Evolutionary conservation across 2,329 filamentous ascomycete genomes (phyloP).

Genomic region (Paecilomyces formosus): DNA sequence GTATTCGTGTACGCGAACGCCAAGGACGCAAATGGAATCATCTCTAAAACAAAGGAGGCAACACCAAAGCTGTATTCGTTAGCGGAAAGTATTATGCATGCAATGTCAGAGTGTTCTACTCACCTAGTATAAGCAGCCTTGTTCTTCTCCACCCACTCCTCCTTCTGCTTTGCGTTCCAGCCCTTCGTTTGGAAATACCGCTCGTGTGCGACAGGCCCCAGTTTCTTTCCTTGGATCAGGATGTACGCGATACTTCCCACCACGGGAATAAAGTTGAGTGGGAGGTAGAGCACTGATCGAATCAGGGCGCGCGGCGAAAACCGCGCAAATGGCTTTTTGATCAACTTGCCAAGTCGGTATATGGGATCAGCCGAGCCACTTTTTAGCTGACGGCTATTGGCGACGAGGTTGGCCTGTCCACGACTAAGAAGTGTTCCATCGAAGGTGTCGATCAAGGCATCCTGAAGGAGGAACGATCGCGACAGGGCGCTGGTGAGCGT

Average conservation of each 20-base stretch:
- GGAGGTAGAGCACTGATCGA: conserved; percentile 76
- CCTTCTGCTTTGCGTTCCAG: conserved; percentile 60
- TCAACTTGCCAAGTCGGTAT: conserved; percentile 49
- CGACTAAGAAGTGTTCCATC: conserved; percentile 60
- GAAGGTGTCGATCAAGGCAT: conserved; percentile 81
- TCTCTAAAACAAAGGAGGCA: conserved; percentile 71
- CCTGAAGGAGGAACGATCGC: conserved; percentile 68
- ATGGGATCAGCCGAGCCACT: conserved; percentile 43
- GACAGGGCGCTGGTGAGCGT: conserved; percentile 46
- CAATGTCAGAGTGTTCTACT: conserved; percentile 24
- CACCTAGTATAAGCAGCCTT: conserved; percentile 75
- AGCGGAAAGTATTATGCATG: not conserved
- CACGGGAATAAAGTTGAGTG: conserved; percentile 87
- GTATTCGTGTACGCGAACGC: conserved; percentile 87
- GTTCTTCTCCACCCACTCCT: conserved; percentile 63
- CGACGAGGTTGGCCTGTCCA: conserved; percentile 56
- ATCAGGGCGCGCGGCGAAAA: conserved; percentile 56
- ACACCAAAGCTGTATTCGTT: conserved; percentile 53
- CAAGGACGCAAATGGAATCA: conserved; percentile 74
- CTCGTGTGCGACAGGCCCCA: conserved; percentile 47
- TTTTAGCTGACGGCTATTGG: conserved; percentile 66
- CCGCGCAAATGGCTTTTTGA: conserved; percentile 48
- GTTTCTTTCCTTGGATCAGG: conserved; percentile 58
- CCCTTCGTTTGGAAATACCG: conserved; percentile 89
- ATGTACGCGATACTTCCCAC: conserved; percentile 79